Evolutionary conservation across 2,329 filamentous ascomycete genomes (phyloP).

Genomic region (Ceratocystis alfenasii): DNA sequence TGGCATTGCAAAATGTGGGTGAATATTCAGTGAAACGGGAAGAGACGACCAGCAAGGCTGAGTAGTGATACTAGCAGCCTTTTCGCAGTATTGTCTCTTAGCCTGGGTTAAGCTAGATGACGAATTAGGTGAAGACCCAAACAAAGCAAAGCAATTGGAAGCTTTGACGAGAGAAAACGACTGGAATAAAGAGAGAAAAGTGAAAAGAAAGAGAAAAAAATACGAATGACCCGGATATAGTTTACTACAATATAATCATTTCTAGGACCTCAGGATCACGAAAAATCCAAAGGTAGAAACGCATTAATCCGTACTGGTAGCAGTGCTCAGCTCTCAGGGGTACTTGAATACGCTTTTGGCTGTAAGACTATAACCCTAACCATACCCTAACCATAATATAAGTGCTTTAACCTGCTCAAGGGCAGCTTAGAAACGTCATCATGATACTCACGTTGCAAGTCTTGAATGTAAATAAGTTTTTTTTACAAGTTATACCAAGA

Average conservation of each 20-base stretch:
- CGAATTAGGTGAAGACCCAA: neutral
- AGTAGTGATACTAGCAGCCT: neutral
- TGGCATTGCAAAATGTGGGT: constrained; percentile 41
- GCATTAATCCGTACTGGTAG: neutral
- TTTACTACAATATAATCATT: neutral
- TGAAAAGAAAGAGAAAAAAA: neutral
- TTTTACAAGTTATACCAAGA: neutral
- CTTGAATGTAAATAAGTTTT: neutral
- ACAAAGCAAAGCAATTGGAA: neutral
- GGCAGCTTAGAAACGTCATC: too few species aligned
- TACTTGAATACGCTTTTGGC: neutral
- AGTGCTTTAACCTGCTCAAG: neutral
- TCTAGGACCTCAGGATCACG: neutral
- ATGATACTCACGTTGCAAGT: neutral
- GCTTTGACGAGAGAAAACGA: neutral
- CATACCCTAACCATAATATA: neutral
- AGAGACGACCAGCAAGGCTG: neutral
- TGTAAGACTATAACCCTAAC: neutral
- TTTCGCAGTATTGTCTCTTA: neutral
- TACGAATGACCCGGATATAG: neutral
- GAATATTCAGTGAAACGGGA: neutral
- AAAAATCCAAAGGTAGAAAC: neutral
- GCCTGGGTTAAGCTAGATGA: neutral
- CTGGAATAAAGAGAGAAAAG: neutral
- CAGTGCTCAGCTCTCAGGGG: neutral